Base-by-base conservation (phyloP, 2,329 filamentous ascomycete genomes). In the Colletotrichum sp. region DNA sequence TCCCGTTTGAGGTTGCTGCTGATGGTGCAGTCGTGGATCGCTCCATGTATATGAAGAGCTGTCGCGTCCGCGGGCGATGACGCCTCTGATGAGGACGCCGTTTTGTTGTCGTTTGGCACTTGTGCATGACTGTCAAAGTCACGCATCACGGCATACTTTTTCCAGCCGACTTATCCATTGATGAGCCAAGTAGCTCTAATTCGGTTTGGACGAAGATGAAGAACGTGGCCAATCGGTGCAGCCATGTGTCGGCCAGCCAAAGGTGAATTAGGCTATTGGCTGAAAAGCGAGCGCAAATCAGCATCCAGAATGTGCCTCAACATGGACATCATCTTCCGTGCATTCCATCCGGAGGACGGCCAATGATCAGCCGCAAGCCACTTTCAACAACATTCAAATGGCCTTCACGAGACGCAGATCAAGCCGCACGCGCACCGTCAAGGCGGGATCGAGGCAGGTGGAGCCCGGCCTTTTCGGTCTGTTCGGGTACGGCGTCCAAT, bases 401-500 rank as follows among this genome's bases (percentile, higher is more conserved):
- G n/a, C 36, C n/a, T 36, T 24, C 36, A 56, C 30, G 10, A 62
- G 58, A 32, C 58, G 30, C 58, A 32, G 28, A 32, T 30, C 36
- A 66, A 36, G 34, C 62, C 36, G 62, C 62, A 66, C 62, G 62
- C 61, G 24, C 24, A 32, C 30, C 66, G 55, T 70, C 56, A 58
- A 26, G 71, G 71, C 66, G 58, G 66, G 15, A 64, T 36, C 13
- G 38, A 55, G 55, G 26, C 24, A 67, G 69, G 56, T 75, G 64
- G 73, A 26, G 43, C 61, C 69, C 73, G 69, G 55, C 55, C 61
- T 43, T 68, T 73, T 72, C 64, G 69, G 73, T 43, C 69, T 38
- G 36, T 72, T 60, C 73, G 70, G 43, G 56, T 64, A 68, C 43
- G 70, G 73, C 52, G 48, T 60, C 70, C 64, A 75, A 73, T 68